A percentile compares a stretch with the other conserved stretches of the same genome.
Evolutionary conservation across 2,329 filamentous ascomycete genomes (phyloP).

Genomic region (Penicillium palitans): DNA sequence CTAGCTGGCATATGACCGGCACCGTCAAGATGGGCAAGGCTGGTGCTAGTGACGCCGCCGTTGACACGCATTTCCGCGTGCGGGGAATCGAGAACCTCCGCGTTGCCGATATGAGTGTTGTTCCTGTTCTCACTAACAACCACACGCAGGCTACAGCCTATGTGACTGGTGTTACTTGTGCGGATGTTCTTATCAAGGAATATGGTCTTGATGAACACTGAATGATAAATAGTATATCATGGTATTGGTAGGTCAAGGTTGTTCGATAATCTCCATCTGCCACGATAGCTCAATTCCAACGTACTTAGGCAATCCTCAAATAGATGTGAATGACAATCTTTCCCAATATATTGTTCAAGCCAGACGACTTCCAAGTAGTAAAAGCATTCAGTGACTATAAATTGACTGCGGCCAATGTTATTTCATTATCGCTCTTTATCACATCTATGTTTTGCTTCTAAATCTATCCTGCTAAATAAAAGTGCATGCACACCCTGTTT

Average conservation of each 20-base stretch:
- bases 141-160: constrained; percentile 58
- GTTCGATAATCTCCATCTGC: neutral
- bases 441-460: neutral
- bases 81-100: constrained; percentile 42
- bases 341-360: neutral
- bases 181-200: constrained; percentile 52
- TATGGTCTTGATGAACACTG: constrained; percentile 37
- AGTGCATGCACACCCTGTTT: neutral
- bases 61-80: constrained; percentile 48
- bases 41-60: constrained; percentile 46
- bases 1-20: constrained; percentile 58
- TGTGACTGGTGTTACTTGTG: constrained; percentile 53
- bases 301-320: neutral
- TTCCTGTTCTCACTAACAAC: constrained; percentile 46
- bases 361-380: neutral
- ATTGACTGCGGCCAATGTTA: neutral
- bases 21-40: constrained; percentile 59
- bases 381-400: neutral
- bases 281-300: neutral
- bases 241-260: neutral
- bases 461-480: neutral
- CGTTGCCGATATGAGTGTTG: constrained; percentile 48
- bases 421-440: neutral
- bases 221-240: neutral
- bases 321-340: neutral